phyloP scores from a whole-genome alignment of 2,329 filamentous ascomycete species.

The Lasiodiplodia citricola region DNA sequence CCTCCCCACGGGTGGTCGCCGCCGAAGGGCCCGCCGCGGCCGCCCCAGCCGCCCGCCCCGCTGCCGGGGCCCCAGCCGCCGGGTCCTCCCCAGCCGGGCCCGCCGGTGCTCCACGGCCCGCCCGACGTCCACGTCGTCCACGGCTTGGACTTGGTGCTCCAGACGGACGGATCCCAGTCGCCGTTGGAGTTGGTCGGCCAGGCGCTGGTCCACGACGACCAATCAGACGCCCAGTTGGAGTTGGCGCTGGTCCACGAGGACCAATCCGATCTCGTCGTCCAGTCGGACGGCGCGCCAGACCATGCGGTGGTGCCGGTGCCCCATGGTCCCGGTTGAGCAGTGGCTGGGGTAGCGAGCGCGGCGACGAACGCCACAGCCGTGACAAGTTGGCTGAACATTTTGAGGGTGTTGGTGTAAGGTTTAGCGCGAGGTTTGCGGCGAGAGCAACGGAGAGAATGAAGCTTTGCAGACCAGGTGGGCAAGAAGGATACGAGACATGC shows the following conservation, averaged over 20 bases:
- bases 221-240: slow-evolving; percentile 1
- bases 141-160: slow-evolving; percentile 13
- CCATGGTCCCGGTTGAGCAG: slow-evolving; percentile 15
- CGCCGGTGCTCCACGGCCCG: slow-evolving; percentile 18
- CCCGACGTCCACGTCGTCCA: slow-evolving; percentile 5
- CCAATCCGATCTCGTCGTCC: slow-evolving; percentile 15
- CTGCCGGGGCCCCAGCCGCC: slow-evolving; percentile 6
- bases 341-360: slow-evolving; percentile 4
- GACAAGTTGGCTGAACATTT: slow-evolving; percentile 26
- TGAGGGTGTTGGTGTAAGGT: slow-evolving; percentile 32
- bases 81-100: slow-evolving; percentile 2
- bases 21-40: slow-evolving; percentile 27
- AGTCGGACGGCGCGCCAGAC: slow-evolving; percentile 16
- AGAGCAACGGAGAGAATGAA: slow-evolving; percentile 2
- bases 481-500: background rate
- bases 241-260: slow-evolving; percentile 21
- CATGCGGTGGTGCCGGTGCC: slow-evolving; percentile 15
- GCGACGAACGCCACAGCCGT: slow-evolving; percentile 22
- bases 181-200: slow-evolving; percentile 8
- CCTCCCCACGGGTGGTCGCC: slow-evolving; percentile 37
- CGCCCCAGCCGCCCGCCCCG: slow-evolving; percentile 35
- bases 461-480: background rate
- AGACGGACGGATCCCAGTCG: slow-evolving; percentile 5
- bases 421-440: slow-evolving; percentile 30
- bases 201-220: slow-evolving; percentile 13